Percentiles rank a stretch among this genome's conserved stretches.
Conservation (phyloP, 805 yeast species). For the Candida insectorum region DNA sequence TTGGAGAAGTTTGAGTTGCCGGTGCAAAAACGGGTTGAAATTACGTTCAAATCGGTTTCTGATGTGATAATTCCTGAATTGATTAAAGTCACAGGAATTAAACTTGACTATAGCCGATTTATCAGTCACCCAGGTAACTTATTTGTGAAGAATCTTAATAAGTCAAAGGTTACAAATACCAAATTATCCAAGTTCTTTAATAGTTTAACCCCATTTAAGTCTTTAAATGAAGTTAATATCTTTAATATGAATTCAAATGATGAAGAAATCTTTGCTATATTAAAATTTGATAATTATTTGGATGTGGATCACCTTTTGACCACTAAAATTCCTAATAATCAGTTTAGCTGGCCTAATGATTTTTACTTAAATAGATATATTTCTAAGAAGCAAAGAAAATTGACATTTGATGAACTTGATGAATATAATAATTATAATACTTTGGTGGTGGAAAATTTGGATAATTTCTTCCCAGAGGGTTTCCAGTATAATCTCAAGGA, state of each 20-base stretch:
- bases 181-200: constrained; percentile 23
- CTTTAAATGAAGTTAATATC: constrained; percentile 20
- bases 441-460: constrained; percentile 41
- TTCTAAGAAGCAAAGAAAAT: constrained; percentile 57
- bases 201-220: constrained; percentile 14
- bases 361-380: constrained; percentile 60
- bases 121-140: constrained; percentile 57
- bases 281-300: constrained; percentile 29
- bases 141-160: constrained; percentile 48
- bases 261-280: constrained; percentile 25
- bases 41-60: constrained; percentile 4
- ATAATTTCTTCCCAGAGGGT: constrained; percentile 49
- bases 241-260: constrained; percentile 12
- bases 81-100: constrained; percentile 7
- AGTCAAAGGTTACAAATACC: constrained; percentile 29
- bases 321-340: constrained; percentile 18
- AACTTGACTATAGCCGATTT: constrained; percentile 26
- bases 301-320: constrained; percentile 28
- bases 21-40: neutral
- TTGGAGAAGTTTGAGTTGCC: constrained; percentile 3
- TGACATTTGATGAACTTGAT: constrained; percentile 9
- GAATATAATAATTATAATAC: constrained; percentile 19
- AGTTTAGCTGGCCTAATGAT: constrained; percentile 16
- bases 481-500: constrained; percentile 33
- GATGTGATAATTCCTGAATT: constrained; percentile 13